A percentile compares a stretch with the other conserved stretches of the same genome.
Conservation (phyloP, 371 early-diverging fungal genomes). For the Mortierella sp. region DNA sequence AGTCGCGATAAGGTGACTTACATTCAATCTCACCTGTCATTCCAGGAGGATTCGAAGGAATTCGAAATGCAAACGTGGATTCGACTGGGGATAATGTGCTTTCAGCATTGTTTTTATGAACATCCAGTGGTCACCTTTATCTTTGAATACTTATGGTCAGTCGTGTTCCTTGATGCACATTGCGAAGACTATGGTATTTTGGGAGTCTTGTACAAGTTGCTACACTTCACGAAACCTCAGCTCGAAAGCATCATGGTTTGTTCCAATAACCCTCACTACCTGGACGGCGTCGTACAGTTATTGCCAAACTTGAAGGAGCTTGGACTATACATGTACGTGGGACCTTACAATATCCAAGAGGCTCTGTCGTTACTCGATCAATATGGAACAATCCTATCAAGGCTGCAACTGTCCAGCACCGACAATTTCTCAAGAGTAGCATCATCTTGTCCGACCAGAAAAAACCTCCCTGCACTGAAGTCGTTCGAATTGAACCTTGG, state of each 20-base stretch:
- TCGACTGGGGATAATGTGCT: too few species aligned
- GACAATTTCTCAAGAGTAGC: too few species aligned
- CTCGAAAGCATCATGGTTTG: neutral
- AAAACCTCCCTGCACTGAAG: too few species aligned
- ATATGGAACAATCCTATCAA: too few species aligned
- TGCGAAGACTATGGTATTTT: neutral
- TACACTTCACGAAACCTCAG: neutral
- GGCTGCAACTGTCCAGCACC: too few species aligned
- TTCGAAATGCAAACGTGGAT: neutral
- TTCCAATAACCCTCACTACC: neutral
- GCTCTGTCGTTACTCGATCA: too few species aligned
- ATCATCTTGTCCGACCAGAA: too few species aligned
- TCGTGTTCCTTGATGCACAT: neutral
- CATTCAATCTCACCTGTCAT: neutral
- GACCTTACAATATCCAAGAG: too few species aligned
- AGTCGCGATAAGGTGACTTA: neutral
- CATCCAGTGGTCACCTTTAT: too few species aligned
- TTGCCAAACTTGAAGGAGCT: neutral
- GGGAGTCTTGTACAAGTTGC: neutral
- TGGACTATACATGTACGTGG: neutral
- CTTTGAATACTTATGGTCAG: neutral
- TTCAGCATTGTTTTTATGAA: neutral
- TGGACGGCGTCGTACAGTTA: neutral
- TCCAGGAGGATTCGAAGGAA: neutral
- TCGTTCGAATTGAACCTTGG: neutral